phyloP scores from a whole-genome alignment of 139 green algal species.

The Chlamydomonas schloesseri region DNA sequence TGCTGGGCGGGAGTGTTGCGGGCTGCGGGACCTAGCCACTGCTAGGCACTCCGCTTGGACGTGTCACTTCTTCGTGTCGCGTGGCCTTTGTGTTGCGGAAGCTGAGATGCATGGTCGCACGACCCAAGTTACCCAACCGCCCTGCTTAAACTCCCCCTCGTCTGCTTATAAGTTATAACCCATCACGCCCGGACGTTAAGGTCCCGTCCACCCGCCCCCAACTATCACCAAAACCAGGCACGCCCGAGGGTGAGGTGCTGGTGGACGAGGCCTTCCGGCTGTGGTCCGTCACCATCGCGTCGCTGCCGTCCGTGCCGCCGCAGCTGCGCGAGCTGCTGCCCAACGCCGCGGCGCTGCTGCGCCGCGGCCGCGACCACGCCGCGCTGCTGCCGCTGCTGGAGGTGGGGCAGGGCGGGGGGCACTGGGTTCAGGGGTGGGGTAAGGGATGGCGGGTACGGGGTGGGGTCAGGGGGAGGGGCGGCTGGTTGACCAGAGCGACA shows the following conservation, averaged over 20 bases:
- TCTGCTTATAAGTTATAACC: too few species aligned
- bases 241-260: conserved; percentile 66
- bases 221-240: conserved; percentile 2
- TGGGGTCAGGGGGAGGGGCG: background rate
- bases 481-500: too few species aligned
- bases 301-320: conserved; percentile 46
- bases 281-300: conserved; percentile 59
- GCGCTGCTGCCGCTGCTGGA: conserved; percentile 72
- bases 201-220: too few species aligned
- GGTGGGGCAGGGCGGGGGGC: background rate
- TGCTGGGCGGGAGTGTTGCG: too few species aligned
- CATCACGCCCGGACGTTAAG: too few species aligned
- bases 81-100: too few species aligned
- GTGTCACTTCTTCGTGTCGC: too few species aligned
- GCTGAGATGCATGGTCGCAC: too few species aligned
- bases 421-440: background rate
- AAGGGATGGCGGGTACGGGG: background rate
- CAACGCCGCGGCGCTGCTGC: conserved; percentile 66
- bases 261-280: conserved; percentile 74
- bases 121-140: too few species aligned
- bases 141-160: too few species aligned
- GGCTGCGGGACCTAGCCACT: too few species aligned
- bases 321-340: conserved; percentile 68
- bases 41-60: too few species aligned
- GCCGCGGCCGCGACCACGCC: conserved; percentile 65